Evolutionary conservation across 2,329 filamentous ascomycete genomes (phyloP).

Genomic region (Apiospora pterosperma): DNA sequence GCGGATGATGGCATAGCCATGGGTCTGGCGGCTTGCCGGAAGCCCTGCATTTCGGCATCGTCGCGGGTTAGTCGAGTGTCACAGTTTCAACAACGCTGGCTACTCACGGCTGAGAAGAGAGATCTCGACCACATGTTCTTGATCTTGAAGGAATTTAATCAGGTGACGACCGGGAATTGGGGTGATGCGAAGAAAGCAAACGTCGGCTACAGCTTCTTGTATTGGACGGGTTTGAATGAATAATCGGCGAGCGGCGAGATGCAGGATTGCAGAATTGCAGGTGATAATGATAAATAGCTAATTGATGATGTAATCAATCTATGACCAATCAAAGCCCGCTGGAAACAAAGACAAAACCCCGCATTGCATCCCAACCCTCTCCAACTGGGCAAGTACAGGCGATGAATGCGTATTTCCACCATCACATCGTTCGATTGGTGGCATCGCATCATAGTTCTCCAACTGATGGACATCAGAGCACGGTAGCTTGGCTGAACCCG

Average conservation of each 20-base stretch:
- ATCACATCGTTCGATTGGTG: not conserved
- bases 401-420: not conserved
- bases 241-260: not conserved
- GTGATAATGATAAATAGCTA: no score
- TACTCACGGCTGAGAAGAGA: constrained; percentile 5
- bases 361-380: not conserved
- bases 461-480: not conserved
- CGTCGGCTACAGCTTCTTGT: not conserved
- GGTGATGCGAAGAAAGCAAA: not conserved
- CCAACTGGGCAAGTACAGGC: not conserved
- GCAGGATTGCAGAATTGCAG: not conserved
- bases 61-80: not conserved
- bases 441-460: not conserved
- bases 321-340: not conserved
- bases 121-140: constrained; percentile 4
- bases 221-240: not conserved
- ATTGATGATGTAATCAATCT: constrained; percentile 1
- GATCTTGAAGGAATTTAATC: not conserved
- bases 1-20: not conserved
- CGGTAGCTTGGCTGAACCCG: not conserved
- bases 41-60: not conserved
- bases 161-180: not conserved
- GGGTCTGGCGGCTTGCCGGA: constrained; percentile 2
- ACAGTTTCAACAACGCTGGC: not conserved
- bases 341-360: not conserved